These are phyloP conservation scores for Ganoderma boninense DNA, from an alignment of 1,284 basidiomycete species.

Conservation along the genomic window DNA sequence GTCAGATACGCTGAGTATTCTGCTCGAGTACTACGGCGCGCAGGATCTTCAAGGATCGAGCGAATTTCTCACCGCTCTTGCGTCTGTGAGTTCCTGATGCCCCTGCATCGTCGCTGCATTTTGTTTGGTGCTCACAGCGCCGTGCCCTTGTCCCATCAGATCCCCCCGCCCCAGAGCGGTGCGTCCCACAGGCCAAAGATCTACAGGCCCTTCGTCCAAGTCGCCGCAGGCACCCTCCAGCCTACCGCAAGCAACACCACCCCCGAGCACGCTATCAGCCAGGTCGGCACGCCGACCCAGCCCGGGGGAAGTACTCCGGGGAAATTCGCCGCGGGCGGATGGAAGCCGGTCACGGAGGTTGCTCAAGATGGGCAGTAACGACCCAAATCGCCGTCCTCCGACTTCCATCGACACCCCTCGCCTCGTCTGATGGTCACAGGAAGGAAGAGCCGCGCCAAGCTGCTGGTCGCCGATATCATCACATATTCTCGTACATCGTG, in stretches of 20 bases:
- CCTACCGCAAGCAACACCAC: slow-evolving; percentile 18
- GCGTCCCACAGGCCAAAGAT: slow-evolving; percentile 33
- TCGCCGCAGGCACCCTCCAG: slow-evolving; percentile 23
- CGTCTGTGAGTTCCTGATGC: slow-evolving; percentile 52
- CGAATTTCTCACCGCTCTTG: slow-evolving; percentile 60
- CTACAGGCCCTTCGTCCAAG: slow-evolving; percentile 36
- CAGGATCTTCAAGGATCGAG: slow-evolving; percentile 59
- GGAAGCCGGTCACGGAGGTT: slow-evolving; percentile 35
- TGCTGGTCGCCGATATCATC: slow-evolving; percentile 6
- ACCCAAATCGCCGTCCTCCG: neutral
- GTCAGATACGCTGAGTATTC: slow-evolving; percentile 67
- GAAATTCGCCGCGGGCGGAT: slow-evolving; percentile 32
- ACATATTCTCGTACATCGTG: neutral
- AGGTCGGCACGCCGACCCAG: slow-evolving; percentile 30
- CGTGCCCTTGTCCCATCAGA: slow-evolving; percentile 40
- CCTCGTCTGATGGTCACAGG: slow-evolving; percentile 6
- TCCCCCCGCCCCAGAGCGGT: slow-evolving; percentile 49
- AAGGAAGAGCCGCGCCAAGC: slow-evolving; percentile 3
- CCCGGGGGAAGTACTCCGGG: slow-evolving; percentile 30
- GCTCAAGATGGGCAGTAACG: slow-evolving; percentile 7
- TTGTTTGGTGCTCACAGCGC: slow-evolving; percentile 11
- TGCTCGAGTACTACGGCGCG: slow-evolving; percentile 76
- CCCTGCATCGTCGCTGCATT: slow-evolving; percentile 6
- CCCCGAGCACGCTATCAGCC: slow-evolving; percentile 23
- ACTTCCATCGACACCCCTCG: neutral